Base-by-base conservation (phyloP, 2,329 filamentous ascomycete genomes). In the Zymoseptoria crescenta region DNA sequence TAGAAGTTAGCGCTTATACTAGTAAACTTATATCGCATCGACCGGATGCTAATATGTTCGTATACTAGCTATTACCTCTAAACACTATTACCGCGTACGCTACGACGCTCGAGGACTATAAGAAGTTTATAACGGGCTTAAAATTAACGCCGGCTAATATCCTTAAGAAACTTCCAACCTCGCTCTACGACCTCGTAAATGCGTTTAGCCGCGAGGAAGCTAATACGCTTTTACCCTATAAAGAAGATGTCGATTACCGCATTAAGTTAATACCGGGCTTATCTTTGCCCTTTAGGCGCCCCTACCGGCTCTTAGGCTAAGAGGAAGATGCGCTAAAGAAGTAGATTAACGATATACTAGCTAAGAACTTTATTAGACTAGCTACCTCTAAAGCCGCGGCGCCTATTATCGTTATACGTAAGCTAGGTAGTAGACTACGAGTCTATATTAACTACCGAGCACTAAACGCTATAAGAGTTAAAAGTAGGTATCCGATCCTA, bases 311-410 rank as follows among this genome's bases (percentile, higher is more conserved):
- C 5, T n/a, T 13, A 4, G 6, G 16, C 16, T 49, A 49, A 16
- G 48, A 49, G 20, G 48, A 49, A 49, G 48, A 49, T 16, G 48
- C 13, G 13, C 28, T 45, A 48, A 24, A 21, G n/a, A 53, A 52
- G 5, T 59, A 49, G 49, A 8, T 56, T 10, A 20, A 59, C 8
- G 8, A 56, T n/a, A n/a, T n/a, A n/a, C n/a, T n/a, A n/a, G n/a
- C n/a, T n/a, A n/a, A n/a, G n/a, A n/a, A n/a, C n/a, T n/a, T n/a
- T n/a, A n/a, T n/a, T n/a, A n/a, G n/a, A n/a, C n/a, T n/a, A n/a
- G n/a, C n/a, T n/a, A n/a, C n/a, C n/a, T n/a, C n/a, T n/a, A n/a
- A n/a, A n/a, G n/a, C n/a, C n/a, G n/a, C n/a, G n/a, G n/a, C n/a
- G n/a, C n/a, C n/a, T n/a, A n/a, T n/a, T n/a, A n/a, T n/a, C n/a